Evolutionary conservation across 2,329 filamentous ascomycete species (phyloP).

Genomic region (Colletotrichum godetiae): DNA sequence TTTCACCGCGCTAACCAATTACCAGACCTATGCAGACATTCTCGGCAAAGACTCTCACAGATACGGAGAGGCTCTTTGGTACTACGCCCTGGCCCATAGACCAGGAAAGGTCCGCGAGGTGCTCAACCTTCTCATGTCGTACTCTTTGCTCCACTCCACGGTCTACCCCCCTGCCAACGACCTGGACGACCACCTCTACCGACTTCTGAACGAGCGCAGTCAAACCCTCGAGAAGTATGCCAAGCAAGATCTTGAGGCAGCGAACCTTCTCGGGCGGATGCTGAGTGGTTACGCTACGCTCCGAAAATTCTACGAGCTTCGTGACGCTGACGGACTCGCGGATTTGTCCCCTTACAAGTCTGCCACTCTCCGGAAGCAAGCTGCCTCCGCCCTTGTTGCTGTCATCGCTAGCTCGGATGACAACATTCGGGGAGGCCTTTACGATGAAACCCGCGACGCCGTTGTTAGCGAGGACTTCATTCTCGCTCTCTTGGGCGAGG

Average conservation of each 20-base stretch:
- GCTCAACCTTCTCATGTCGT: conserved; percentile 86
- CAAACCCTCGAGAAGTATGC: conserved; percentile 78
- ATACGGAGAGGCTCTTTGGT: conserved; percentile 89
- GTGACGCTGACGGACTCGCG: conserved; percentile 65
- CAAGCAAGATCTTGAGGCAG: conserved; percentile 81
- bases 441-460: conserved; percentile 82
- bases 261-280: conserved; percentile 83
- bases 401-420: conserved; percentile 88
- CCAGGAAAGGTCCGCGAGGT: conserved; percentile 84
- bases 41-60: conserved; percentile 78
- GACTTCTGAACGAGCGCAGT: conserved; percentile 78
- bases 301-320: conserved; percentile 89
- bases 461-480: conserved; percentile 92
- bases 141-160: conserved; percentile 86
- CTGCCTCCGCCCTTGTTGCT: conserved; percentile 80
- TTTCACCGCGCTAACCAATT: conserved; percentile 39
- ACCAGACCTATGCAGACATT: conserved; percentile 83
- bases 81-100: conserved; percentile 88
- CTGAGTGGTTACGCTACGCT: conserved; percentile 93
- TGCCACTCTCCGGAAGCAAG: conserved; percentile 72
- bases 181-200: conserved; percentile 78
- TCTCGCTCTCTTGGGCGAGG: conserved; percentile 85
- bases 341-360: conserved; percentile 52
- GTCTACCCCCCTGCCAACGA: conserved; percentile 79
- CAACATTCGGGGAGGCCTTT: conserved; percentile 90